phyloP scores from a whole-genome alignment of 495 filamentous ascomycete species.

The Cercophora sp. region DNA sequence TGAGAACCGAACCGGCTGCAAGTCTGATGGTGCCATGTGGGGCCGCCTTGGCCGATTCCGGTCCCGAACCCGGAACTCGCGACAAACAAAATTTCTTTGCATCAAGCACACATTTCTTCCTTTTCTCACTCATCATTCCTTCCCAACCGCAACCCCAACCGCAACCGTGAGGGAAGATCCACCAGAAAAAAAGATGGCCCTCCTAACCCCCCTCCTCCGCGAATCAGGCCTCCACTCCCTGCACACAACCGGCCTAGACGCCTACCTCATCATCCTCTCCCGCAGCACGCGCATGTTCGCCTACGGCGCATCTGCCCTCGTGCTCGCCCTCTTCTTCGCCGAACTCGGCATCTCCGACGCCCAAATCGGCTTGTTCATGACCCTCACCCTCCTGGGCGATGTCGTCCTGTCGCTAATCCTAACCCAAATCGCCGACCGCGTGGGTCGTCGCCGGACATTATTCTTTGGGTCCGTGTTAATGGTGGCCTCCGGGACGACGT shows the following conservation, averaged over 20 bases:
- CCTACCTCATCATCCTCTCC: slow-evolving; percentile 68
- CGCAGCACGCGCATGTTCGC: slow-evolving; percentile 58
- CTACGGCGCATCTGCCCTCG: slow-evolving; percentile 37
- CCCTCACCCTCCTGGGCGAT: slow-evolving; percentile 76
- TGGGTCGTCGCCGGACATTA: slow-evolving; percentile 67
- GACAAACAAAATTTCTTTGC: no score
- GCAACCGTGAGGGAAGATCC: no score
- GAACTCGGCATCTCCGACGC: slow-evolving; percentile 60
- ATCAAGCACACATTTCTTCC: no score
- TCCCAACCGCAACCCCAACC: no score
- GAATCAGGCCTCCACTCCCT: slow-evolving; percentile 50
- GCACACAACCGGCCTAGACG: slow-evolving; percentile 51
- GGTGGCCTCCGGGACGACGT: slow-evolving; percentile 61
- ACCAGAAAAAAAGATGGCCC: no score
- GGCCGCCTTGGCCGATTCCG: no score
- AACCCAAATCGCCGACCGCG: slow-evolving; percentile 69
- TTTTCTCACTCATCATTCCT: no score
- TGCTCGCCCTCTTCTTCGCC: slow-evolving; percentile 49
- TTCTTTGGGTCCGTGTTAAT: slow-evolving; percentile 65
- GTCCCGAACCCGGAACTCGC: no score
- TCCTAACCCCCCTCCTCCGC: slow-evolving; percentile 17
- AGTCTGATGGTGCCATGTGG: no score
- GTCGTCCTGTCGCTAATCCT: slow-evolving; percentile 69
- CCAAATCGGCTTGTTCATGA: slow-evolving; percentile 83
- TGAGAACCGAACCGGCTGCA: no score